A percentile compares a stretch with the other conserved stretches of the same genome.
Evolutionary conservation across 164 flowering plant species (phyloP).

Genomic region (Umbilicus rupestris): DNA sequence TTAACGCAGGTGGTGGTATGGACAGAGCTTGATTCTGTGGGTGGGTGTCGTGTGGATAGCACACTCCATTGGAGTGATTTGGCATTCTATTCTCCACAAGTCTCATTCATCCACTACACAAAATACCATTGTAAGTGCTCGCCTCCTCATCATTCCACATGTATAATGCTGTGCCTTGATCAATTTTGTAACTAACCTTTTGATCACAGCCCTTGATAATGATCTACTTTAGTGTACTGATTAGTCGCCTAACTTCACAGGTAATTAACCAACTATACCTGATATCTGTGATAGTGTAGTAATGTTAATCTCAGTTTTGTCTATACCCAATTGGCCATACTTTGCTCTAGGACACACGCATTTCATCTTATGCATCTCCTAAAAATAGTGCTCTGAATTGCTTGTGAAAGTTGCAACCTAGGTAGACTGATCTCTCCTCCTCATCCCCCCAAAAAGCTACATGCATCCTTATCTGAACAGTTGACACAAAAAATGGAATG

Average conservation of each 20-base stretch:
- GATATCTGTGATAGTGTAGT: not conserved
- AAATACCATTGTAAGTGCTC: not conserved
- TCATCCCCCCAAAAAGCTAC: no score
- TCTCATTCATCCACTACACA: not conserved
- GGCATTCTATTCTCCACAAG: not conserved
- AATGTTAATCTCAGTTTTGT: not conserved
- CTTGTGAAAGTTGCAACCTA: slow-evolving; percentile 2
- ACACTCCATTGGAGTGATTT: slow-evolving; percentile 1
- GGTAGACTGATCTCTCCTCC: not conserved
- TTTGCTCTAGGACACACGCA: not conserved
- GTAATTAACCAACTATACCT: not conserved
- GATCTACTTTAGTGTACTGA: no score
- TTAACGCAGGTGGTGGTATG: no score
- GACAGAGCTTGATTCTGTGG: not conserved
- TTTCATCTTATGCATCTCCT: no score
- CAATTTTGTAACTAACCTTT: not conserved
- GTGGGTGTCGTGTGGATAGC: slow-evolving; percentile 5
- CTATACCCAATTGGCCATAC: not conserved
- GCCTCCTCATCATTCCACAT: slow-evolving; percentile 1
- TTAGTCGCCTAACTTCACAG: not conserved
- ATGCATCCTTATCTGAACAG: no score
- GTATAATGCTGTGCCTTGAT: not conserved
- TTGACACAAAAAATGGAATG: not conserved
- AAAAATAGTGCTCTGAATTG: not conserved
- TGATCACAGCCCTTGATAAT: not conserved